A percentile compares a stretch with the other conserved stretches of the same genome.
These are phyloP conservation scores for Monotropa hypopitys DNA, from an alignment of 179 eudicot genomes.

Conservation along the genomic window DNA sequence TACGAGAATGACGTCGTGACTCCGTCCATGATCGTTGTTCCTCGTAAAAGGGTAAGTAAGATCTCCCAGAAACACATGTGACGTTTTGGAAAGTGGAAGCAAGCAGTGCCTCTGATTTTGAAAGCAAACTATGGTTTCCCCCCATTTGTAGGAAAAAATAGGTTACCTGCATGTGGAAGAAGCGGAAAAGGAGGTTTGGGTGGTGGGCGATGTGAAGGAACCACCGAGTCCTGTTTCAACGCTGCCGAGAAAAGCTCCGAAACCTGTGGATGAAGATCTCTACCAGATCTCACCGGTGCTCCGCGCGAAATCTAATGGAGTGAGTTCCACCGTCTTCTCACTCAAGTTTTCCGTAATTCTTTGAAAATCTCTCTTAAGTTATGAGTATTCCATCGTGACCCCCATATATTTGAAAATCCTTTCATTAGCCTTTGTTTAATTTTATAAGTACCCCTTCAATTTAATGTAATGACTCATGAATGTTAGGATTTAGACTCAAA, in stretches of 20 bases:
- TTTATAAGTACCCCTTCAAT: neutral
- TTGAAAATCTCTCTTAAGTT: neutral
- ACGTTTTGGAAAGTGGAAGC: neutral
- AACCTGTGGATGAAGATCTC: conserved; percentile 80
- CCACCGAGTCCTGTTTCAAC: neutral
- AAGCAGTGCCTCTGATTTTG: neutral
- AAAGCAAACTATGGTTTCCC: neutral
- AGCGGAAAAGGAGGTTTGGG: conserved; percentile 27
- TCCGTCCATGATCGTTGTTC: conserved; percentile 83
- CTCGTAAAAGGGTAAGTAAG: conserved; percentile 64
- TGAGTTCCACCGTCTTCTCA: conserved; percentile 4
- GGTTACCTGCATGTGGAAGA: conserved; percentile 23
- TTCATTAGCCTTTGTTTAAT: neutral
- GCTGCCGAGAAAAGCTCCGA: conserved; percentile 30
- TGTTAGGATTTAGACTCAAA: no score
- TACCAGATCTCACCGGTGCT: conserved; percentile 77
- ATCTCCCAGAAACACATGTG: neutral
- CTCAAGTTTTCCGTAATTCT: neutral
- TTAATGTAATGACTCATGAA: no score
- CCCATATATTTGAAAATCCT: neutral
- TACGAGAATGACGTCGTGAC: conserved; percentile 67
- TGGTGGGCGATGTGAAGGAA: conserved; percentile 29
- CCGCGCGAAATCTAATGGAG: conserved; percentile 25
- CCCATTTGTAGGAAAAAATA: conserved; percentile 17
- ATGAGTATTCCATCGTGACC: neutral